Percentiles rank a stretch among this genome's conserved stretches.
These are phyloP conservation scores for Cryptococcus sp. DNA, from an alignment of 1,284 basidiomycete genomes.

Conservation along the genomic window DNA sequence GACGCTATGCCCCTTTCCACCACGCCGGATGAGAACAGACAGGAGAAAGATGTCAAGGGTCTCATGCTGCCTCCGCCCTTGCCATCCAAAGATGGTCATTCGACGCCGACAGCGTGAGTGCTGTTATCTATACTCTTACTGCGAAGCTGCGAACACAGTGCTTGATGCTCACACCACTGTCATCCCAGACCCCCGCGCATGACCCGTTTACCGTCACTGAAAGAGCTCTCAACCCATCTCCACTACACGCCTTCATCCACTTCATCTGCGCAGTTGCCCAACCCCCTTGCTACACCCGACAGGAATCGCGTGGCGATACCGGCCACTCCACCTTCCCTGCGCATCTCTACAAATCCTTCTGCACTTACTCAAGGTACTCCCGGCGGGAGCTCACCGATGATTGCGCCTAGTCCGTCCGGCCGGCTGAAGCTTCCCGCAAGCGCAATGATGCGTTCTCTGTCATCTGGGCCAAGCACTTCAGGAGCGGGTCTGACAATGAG, in stretches of 20 bases:
- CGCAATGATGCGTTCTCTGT: conserved; percentile 21
- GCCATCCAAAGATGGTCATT: conserved; percentile 12
- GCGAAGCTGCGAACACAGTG: background rate
- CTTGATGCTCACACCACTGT: background rate
- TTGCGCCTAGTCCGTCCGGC: conserved; percentile 58
- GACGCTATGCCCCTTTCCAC: conserved; percentile 5
- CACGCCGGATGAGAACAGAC: conserved; percentile 4
- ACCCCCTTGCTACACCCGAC: conserved; percentile 56
- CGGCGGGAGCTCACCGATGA: conserved; percentile 2
- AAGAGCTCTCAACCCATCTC: conserved; percentile 38
- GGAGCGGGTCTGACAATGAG: background rate
- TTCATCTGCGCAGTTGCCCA: conserved; percentile 18
- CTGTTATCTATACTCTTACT: background rate
- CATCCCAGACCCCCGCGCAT: conserved; percentile 27
- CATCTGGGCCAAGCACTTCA: conserved; percentile 8
- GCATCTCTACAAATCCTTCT: conserved; percentile 61
- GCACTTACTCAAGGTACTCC: conserved; percentile 61
- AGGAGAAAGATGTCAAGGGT: conserved; percentile 11
- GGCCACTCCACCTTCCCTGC: conserved; percentile 64
- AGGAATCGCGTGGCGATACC: conserved; percentile 60
- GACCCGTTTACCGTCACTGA: conserved; percentile 43
- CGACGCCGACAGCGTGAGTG: background rate
- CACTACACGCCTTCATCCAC: conserved; percentile 16
- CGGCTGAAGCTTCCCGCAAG: conserved; percentile 60
- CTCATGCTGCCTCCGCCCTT: conserved; percentile 28